Percentiles rank a stretch among this genome's conserved stretches.
phyloP scores from a whole-genome alignment of 352 stramenopile genomes.

The Globisporangium sylvaticum region DNA sequence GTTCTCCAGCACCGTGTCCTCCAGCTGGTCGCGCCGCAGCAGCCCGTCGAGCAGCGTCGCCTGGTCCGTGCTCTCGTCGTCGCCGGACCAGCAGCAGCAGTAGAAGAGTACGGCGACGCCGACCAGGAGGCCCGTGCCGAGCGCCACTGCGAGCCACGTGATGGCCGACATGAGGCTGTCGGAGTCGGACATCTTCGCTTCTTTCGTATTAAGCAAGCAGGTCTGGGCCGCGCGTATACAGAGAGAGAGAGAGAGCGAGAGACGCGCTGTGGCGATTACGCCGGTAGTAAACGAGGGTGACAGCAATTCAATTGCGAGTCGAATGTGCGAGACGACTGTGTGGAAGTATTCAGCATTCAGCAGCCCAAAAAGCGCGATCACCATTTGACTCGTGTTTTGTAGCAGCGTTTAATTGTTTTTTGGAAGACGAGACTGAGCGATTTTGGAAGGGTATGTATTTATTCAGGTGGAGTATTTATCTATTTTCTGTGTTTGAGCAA shows the following conservation, averaged over 20 bases:
- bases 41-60: conserved; percentile 48
- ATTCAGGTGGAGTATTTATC: background rate
- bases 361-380: background rate
- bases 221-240: background rate
- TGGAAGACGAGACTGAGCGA: background rate
- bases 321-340: background rate
- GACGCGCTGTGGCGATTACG: background rate
- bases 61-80: conserved; percentile 11
- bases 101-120: conserved; percentile 33
- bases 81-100: conserved; percentile 37
- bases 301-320: background rate
- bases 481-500: background rate
- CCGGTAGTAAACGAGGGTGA: background rate
- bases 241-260: background rate
- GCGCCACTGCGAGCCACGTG: conserved; percentile 33
- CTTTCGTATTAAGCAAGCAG: background rate
- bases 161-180: conserved; percentile 29
- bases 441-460: background rate
- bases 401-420: background rate
- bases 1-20: conserved; percentile 45
- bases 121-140: conserved; percentile 28
- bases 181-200: conserved; percentile 4
- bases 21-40: conserved; percentile 57
- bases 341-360: background rate
- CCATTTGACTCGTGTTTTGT: background rate